Evolutionary conservation across 1,284 basidiomycete species (phyloP).

Genomic region (Termitomyces sp.): DNA sequence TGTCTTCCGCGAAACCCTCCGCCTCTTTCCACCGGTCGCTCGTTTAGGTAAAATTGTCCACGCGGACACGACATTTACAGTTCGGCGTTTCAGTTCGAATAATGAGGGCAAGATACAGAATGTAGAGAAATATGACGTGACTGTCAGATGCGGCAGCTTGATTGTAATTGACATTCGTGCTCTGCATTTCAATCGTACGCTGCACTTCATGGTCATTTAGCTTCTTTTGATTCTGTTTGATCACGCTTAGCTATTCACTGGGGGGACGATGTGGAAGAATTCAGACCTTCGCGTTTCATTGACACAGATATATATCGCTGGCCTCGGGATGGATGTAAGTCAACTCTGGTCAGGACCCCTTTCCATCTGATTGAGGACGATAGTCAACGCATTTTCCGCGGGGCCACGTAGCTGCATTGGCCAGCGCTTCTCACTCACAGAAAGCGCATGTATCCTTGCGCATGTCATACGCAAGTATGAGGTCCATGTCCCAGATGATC

Average conservation of each 20-base stretch:
- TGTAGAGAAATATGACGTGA: conserved; percentile 28
- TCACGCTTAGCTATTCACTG: conserved; percentile 30
- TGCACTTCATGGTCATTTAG: not conserved
- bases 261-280: conserved; percentile 40
- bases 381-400: conserved; percentile 32
- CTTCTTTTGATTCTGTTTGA: not conserved
- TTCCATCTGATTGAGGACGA: not conserved
- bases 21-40: conserved; percentile 32
- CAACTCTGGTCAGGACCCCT: not conserved
- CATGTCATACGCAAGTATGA: conserved; percentile 29
- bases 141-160: conserved; percentile 34
- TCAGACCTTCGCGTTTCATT: conserved; percentile 45
- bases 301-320: conserved; percentile 34
- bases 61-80: conserved; percentile 29
- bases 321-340: conserved; percentile 36
- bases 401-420: conserved; percentile 43
- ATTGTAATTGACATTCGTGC: conserved; percentile 35
- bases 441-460: conserved; percentile 32
- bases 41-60: conserved; percentile 37
- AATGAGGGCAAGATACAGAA: conserved; percentile 24
- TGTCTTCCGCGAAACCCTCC: conserved; percentile 39
- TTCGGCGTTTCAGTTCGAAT: conserved; percentile 27
- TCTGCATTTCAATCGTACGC: conserved; percentile 29
- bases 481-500: conserved; percentile 24
- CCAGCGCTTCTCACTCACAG: conserved; percentile 31